Evolutionary conservation across 1,284 basidiomycete species (phyloP).

Genomic region (Trametes pubescens): DNA sequence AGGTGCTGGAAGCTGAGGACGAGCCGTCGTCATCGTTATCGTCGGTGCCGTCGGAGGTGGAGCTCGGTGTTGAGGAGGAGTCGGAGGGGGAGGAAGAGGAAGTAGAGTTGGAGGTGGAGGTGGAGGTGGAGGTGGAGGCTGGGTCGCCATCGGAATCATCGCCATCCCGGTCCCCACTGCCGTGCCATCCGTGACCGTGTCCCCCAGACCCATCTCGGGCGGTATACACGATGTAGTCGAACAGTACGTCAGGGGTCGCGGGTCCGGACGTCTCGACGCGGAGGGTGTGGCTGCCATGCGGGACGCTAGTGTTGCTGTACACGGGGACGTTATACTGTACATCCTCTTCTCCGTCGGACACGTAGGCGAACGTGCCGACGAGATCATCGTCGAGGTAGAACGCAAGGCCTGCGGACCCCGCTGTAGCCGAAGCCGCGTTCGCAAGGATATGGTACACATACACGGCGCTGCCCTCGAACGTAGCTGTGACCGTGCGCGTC

Average conservation of each 20-base stretch:
- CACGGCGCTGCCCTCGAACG: constrained; percentile 40
- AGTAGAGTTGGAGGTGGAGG: not conserved
- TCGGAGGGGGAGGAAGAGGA: not conserved
- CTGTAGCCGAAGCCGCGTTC: constrained; percentile 28
- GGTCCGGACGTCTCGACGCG: constrained; percentile 26
- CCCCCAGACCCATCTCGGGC: not conserved
- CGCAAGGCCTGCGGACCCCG: constrained; percentile 43
- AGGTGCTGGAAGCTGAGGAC: constrained; percentile 53
- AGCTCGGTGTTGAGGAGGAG: no score
- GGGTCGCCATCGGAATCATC: not conserved
- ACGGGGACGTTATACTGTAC: constrained; percentile 45
- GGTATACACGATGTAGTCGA: constrained; percentile 40
- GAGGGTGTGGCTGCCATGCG: constrained; percentile 31
- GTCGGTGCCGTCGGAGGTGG: not conserved
- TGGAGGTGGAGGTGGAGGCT: not conserved
- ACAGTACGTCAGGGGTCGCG: constrained; percentile 22
- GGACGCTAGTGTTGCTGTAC: constrained; percentile 36
- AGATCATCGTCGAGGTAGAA: constrained; percentile 48
- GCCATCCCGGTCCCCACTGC: not conserved
- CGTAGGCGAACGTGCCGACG: constrained; percentile 38
- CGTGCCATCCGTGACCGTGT: not conserved
- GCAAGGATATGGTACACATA: constrained; percentile 45
- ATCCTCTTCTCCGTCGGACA: constrained; percentile 31
- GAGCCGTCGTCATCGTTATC: not conserved
- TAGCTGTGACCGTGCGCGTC: constrained; percentile 10